Percentiles rank a stretch among this genome's conserved stretches.
These are phyloP conservation scores for Leptographium radiaticola DNA, from an alignment of 2,329 filamentous ascomycete genomes.

Conservation along the genomic window DNA sequence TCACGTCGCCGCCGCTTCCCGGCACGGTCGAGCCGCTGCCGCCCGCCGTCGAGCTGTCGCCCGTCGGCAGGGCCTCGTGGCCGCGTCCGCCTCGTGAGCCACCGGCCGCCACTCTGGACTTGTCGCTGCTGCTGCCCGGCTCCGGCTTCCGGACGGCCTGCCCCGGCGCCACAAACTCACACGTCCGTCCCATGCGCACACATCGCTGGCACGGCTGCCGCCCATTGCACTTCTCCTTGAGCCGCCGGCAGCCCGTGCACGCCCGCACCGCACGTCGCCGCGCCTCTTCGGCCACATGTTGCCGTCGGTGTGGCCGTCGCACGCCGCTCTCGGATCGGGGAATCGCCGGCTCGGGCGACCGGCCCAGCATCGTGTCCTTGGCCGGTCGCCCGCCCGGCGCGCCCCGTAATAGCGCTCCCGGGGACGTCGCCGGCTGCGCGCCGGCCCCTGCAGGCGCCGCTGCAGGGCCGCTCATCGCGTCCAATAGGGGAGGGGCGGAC, in stretches of 20 bases:
- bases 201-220: conserved; percentile 11
- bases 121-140: not conserved
- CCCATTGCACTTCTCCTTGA: conserved; percentile 13
- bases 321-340: not conserved
- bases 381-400: not conserved
- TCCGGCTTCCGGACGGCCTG: not conserved
- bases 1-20: not conserved
- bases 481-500: not conserved
- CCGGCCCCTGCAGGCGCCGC: not conserved
- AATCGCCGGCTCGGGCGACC: not conserved
- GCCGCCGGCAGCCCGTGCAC: conserved; percentile 8
- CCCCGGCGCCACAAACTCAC: conserved; percentile 18
- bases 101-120: too few relatives aligned
- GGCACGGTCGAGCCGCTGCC: not conserved
- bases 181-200: conserved; percentile 7
- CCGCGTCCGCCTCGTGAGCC: too few relatives aligned
- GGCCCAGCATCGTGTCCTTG: not conserved
- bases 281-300: conserved; percentile 3
- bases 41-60: not conserved
- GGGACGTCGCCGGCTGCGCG: not conserved
- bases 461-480: not conserved
- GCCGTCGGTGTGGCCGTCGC: not conserved
- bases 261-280: conserved; percentile 3
- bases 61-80: too few relatives aligned
- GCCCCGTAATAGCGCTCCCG: not conserved